phyloP scores from a whole-genome alignment of 495 filamentous ascomycete species.

The Pseudotulostoma volvatum region DNA sequence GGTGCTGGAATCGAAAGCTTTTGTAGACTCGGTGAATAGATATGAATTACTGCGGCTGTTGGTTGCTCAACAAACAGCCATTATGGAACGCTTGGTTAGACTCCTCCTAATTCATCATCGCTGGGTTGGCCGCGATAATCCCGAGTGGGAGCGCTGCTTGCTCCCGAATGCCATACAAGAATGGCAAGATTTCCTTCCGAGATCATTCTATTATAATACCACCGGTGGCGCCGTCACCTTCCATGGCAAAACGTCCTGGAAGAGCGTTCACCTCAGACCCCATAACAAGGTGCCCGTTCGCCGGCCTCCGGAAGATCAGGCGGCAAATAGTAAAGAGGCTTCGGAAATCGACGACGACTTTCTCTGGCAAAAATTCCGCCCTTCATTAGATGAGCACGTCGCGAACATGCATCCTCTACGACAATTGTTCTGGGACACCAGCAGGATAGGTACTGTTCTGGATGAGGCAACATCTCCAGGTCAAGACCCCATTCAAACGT shows the following conservation, averaged over 20 bases:
- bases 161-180: conserved; percentile 31
- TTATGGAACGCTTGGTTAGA: conserved; percentile 10
- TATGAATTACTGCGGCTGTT: conserved; percentile 22
- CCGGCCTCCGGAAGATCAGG: conserved; percentile 4
- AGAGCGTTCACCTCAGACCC: background rate
- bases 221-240: conserved; percentile 12
- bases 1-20: conserved; percentile 11
- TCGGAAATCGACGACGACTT: conserved; percentile 11
- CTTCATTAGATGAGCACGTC: background rate
- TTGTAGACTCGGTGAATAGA: conserved; percentile 20
- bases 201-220: conserved; percentile 16
- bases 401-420: background rate
- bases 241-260: conserved; percentile 6
- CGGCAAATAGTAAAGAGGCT: conserved; percentile 2
- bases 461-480: too few relatives aligned
- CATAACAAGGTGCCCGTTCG: conserved; percentile 10
- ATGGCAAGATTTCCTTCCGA: conserved; percentile 33
- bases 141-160: conserved; percentile 15
- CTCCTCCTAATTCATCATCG: conserved; percentile 6
- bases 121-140: conserved; percentile 11
- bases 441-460: too few relatives aligned
- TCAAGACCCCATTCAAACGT: too few relatives aligned
- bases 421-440: background rate
- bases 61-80: conserved; percentile 16
- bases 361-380: conserved; percentile 5